Base-by-base conservation (phyloP, 2,329 filamentous ascomycete genomes). In the Magnaporthiopsis incrustans region DNA sequence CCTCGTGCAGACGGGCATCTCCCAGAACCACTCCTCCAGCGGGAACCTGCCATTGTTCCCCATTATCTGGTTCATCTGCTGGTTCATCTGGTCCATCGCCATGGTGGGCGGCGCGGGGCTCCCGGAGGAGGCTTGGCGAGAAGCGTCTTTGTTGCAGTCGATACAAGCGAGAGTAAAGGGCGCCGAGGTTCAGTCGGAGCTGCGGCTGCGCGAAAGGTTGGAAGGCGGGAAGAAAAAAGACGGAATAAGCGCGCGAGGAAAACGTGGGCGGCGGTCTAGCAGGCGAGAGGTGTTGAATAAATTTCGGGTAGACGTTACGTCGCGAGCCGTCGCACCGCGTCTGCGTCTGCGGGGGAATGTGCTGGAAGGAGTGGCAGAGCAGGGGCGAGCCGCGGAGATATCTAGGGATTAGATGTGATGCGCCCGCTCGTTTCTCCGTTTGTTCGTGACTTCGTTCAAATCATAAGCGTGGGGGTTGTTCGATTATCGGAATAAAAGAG, bases 1-100 rank as follows among this genome's bases (percentile, higher is more conserved):
- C 67, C 95, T 83, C 53, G 95, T 99, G 77, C 93, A 96, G 32
- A 95, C 87, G 4, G 95, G 95, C 90, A 97, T 97, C 76, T 99
- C 95, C 84, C 92, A 97, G 77, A 97, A 98, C 95, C 95, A 99
- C 70, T 94, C 89, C 77, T 98, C 95, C 10, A 99, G 83, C 57
- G 94, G 95, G 72, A 97, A 80, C 63, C 83, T 81, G 65, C 82
- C 84, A 65, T 85, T 84, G 66, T 65, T 67, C 59, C 78, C 77
- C 73, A 86, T 81, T 71, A 85, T 81, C 71, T 84, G 82, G 69
- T 86, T 83, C 83, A 86, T 86, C 66, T 60, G 57, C 57, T 58
- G 25, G 26, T 27, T 58, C 57, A 58, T 58, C 57, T 58, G 57
- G 30, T 58, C 44, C 44, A 53, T 53, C 22, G 44, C 44, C 44